Conservation (phyloP, 768 basidiomycete species). For the Lentinula lateritia region DNA sequence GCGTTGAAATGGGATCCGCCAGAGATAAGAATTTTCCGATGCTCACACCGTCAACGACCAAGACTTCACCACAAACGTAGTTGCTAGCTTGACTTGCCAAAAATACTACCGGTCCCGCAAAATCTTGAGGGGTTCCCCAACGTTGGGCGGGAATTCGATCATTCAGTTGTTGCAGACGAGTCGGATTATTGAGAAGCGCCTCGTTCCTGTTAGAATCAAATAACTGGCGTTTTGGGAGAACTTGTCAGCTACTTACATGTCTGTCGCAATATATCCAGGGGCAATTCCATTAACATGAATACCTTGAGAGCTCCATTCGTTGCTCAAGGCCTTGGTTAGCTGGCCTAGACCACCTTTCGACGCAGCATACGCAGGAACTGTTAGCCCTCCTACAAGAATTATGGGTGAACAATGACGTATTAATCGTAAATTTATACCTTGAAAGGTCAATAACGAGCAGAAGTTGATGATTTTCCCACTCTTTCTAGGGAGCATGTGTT, state of each 20-base stretch:
- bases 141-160: constrained; percentile 69
- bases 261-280: constrained; percentile 85
- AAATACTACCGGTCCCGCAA: constrained; percentile 69
- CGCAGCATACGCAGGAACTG: constrained; percentile 86
- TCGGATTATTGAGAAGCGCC: constrained; percentile 48
- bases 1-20: neutral
- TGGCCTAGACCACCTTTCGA: constrained; percentile 86
- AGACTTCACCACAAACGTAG: constrained; percentile 67
- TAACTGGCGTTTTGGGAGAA: no score
- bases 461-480: constrained; percentile 73
- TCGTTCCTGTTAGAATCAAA: constrained; percentile 15
- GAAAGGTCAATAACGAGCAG: constrained; percentile 55
- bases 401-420: neutral
- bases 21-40: constrained; percentile 5
- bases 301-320: constrained; percentile 88
- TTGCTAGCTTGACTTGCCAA: constrained; percentile 63
- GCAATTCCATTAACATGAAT: constrained; percentile 87
- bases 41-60: constrained; percentile 67
- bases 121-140: constrained; percentile 70
- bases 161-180: constrained; percentile 62
- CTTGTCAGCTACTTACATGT: constrained; percentile 56
- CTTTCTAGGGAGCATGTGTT: constrained; percentile 76
- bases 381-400: constrained; percentile 37
- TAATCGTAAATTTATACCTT: constrained; percentile 36
- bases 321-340: constrained; percentile 84